Evolutionary conservation across 805 yeast genomes (phyloP).

Genomic region (Groenewaldozyma salmanticensis): DNA sequence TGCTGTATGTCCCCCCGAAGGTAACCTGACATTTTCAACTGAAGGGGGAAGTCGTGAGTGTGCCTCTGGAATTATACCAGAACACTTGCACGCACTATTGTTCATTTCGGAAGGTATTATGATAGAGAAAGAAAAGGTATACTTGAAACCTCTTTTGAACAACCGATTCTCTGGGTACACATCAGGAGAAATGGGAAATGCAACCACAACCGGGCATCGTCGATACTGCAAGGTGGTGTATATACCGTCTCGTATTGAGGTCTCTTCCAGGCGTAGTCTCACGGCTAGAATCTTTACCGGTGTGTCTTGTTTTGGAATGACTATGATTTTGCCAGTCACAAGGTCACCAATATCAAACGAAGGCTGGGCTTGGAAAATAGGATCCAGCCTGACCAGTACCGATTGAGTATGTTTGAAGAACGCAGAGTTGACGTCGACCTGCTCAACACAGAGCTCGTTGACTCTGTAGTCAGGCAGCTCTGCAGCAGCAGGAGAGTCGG

Average conservation of each 20-base stretch:
- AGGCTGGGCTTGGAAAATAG: neutral
- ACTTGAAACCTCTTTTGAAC: conserved; percentile 9
- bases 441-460: neutral
- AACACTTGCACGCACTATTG: conserved; percentile 6
- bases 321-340: conserved; percentile 9
- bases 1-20: neutral
- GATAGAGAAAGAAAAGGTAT: conserved; percentile 12
- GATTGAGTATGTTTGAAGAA: neutral
- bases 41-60: neutral
- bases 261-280: conserved; percentile 10
- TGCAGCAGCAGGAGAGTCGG: neutral
- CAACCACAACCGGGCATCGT: conserved; percentile 4
- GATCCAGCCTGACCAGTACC: neutral
- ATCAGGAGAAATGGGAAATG: conserved; percentile 4
- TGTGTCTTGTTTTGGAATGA: conserved; percentile 10
- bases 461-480: neutral
- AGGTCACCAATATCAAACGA: conserved; percentile 9
- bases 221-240: conserved; percentile 3
- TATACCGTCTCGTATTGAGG: conserved; percentile 3
- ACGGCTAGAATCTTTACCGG: conserved; percentile 2
- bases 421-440: neutral
- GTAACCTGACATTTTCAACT: neutral
- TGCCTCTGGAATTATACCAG: neutral
- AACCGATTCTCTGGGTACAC: conserved; percentile 8
- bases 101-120: conserved; percentile 7